A percentile compares a stretch with the other conserved stretches of the same genome.
Evolutionary conservation across 1,284 basidiomycete species (phyloP).

Genomic region (Mixia osmundae): DNA sequence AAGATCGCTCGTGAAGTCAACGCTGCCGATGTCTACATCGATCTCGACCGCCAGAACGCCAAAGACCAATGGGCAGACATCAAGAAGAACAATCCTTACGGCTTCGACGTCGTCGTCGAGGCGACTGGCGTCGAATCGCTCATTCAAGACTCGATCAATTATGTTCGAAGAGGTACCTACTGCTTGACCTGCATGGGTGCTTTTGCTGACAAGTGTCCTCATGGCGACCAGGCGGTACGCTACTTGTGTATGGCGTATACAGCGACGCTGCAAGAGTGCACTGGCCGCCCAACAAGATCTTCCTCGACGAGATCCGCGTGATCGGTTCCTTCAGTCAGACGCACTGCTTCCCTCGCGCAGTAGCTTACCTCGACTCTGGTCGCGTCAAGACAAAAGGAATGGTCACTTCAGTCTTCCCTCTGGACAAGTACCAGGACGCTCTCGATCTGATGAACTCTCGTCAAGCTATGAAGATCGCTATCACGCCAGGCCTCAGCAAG

Average conservation of each 20-base stretch:
- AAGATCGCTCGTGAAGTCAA: constrained; percentile 19
- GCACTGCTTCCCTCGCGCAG: constrained; percentile 63
- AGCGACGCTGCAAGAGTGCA: constrained; percentile 45
- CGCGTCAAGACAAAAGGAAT: constrained; percentile 61
- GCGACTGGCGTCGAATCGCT: constrained; percentile 61
- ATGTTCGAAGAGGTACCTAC: constrained; percentile 40
- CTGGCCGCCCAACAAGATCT: constrained; percentile 66
- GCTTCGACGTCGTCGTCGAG: constrained; percentile 71
- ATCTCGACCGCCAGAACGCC: constrained; percentile 50
- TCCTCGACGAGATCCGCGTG: constrained; percentile 67
- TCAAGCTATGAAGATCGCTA: constrained; percentile 11
- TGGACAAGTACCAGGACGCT: constrained; percentile 54
- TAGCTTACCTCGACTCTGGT: constrained; percentile 62
- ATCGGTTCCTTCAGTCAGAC: constrained; percentile 67
- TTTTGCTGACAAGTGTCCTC: constrained; percentile 2
- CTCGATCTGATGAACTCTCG: constrained; percentile 50
- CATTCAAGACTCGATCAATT: constrained; percentile 55
- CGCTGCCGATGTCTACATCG: constrained; percentile 56
- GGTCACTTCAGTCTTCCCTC: constrained; percentile 41
- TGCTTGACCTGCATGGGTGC: not conserved
- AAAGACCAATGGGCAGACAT: constrained; percentile 51
- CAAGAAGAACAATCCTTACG: constrained; percentile 52
- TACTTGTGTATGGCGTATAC: constrained; percentile 35
- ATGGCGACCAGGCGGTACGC: not conserved
- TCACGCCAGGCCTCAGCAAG: too few species aligned